Conservation (phyloP, 495 filamentous ascomycete species). For the Corynascus novoguineensis region DNA sequence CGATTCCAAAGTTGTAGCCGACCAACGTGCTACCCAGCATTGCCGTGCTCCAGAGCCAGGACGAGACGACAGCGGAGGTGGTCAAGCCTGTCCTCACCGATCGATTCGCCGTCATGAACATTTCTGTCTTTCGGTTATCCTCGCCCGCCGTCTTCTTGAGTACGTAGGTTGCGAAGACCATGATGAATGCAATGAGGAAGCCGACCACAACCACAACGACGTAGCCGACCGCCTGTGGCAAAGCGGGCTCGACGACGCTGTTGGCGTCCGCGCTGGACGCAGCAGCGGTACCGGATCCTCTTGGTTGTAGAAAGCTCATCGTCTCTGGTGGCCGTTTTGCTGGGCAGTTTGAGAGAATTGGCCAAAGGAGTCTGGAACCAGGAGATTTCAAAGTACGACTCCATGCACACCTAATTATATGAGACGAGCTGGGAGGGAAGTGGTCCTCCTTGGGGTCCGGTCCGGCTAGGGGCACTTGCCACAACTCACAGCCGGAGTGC, state of each 20-base stretch:
- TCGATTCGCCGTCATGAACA: not conserved
- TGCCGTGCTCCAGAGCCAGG: not conserved
- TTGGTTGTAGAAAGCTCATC: not conserved
- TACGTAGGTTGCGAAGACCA: not conserved
- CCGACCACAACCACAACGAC: not conserved
- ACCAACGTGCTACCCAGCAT: not conserved
- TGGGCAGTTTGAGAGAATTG: too few relatives aligned
- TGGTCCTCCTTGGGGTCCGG: too few relatives aligned
- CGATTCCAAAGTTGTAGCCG: conserved; percentile 1
- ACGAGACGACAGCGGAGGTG: not conserved
- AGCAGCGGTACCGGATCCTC: not conserved
- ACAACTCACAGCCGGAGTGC: too few relatives aligned
- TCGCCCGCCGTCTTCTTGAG: conserved; percentile 1
- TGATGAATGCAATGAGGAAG: not conserved
- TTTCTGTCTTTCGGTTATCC: not conserved
- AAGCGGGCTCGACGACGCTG: not conserved
- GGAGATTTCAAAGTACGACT: not conserved
- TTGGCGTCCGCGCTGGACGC: not conserved
- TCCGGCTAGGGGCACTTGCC: too few relatives aligned
- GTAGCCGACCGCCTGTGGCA: conserved; percentile 2
- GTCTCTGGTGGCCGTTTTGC: too few relatives aligned
- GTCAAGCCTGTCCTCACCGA: not conserved
- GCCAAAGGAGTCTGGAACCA: not conserved
- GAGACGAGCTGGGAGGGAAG: too few relatives aligned
- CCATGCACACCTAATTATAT: too few relatives aligned